phyloP scores from a whole-genome alignment of 305 asterid species.

The Nicotiana rustica region DNA sequence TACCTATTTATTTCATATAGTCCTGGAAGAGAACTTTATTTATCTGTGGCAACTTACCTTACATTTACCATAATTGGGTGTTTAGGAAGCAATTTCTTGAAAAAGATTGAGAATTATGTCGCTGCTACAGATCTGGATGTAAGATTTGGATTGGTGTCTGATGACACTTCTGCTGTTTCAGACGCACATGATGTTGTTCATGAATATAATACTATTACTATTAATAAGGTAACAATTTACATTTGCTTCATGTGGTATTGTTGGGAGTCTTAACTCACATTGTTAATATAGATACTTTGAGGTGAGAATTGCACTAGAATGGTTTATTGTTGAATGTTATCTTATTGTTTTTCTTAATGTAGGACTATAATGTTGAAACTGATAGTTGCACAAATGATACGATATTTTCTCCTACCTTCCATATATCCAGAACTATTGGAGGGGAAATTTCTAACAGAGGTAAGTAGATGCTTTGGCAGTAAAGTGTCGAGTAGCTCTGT shows the following conservation, averaged over 20 bases:
- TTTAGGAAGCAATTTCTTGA: constrained; percentile 65
- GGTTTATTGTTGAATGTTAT: constrained; percentile 20
- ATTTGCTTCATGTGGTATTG: constrained; percentile 15
- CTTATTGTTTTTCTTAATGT: constrained; percentile 42
- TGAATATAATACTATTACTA: constrained; percentile 44
- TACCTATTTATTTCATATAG: constrained; percentile 10
- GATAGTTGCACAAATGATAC: constrained; percentile 58
- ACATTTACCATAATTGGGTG: constrained; percentile 38
- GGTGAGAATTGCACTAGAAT: constrained; percentile 26
- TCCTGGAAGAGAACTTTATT: constrained; percentile 8
- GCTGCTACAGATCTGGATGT: constrained; percentile 65
- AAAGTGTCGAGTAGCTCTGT: constrained; percentile 29
- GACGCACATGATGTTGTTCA: constrained; percentile 49
- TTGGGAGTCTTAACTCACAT: not conserved
- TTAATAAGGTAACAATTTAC: constrained; percentile 54
- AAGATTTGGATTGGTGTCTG: constrained; percentile 61
- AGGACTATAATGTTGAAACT: constrained; percentile 61
- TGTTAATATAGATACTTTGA: constrained; percentile 17
- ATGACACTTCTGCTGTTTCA: constrained; percentile 53
- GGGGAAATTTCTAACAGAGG: constrained; percentile 71
- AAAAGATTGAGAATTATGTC: constrained; percentile 55
- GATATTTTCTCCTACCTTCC: constrained; percentile 94
- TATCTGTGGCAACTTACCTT: constrained; percentile 8
- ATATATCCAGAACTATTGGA: constrained; percentile 61
- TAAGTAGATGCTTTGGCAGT: constrained; percentile 39